Conservation (phyloP, 2,329 filamentous ascomycete genomes). For the Parastagonospora nodorum region DNA sequence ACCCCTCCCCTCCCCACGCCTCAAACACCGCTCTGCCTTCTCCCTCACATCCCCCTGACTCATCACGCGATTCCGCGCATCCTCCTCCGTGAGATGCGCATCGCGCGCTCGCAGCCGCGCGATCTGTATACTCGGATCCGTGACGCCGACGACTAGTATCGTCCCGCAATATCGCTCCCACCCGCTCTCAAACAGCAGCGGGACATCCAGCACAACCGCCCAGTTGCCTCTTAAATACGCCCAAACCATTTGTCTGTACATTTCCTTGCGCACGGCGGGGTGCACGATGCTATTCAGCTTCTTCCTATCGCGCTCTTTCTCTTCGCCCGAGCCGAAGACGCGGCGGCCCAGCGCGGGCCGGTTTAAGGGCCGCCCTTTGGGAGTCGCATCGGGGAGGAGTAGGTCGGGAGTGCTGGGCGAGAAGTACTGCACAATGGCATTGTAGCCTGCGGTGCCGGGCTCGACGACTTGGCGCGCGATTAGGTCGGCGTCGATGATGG, state of each 20-base stretch:
- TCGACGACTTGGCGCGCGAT: constrained; percentile 93
- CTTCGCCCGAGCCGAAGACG: constrained; percentile 81
- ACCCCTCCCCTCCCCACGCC: constrained; percentile 66
- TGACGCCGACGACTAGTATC: constrained; percentile 85
- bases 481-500: constrained; percentile 91
- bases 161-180: constrained; percentile 86
- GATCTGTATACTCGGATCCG: constrained; percentile 82
- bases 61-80: constrained; percentile 82
- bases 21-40: constrained; percentile 78
- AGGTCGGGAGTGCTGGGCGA: constrained; percentile 82
- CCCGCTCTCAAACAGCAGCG: constrained; percentile 85
- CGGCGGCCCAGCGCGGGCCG: constrained; percentile 80
- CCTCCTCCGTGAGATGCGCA: constrained; percentile 76
- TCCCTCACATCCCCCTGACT: constrained; percentile 86
- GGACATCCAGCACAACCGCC: constrained; percentile 92
- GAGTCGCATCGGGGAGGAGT: constrained; percentile 64
- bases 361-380: constrained; percentile 77
- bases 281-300: constrained; percentile 91
- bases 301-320: constrained; percentile 71
- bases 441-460: constrained; percentile 84
- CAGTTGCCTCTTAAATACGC: constrained; percentile 77
- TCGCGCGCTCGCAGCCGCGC: constrained; percentile 75
- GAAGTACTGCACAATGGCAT: constrained; percentile 81
- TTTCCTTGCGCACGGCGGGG: constrained; percentile 82
- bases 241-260: constrained; percentile 74